Conservation (phyloP, 2,329 filamentous ascomycete genomes). For the Arthrobotrys megalospora region DNA sequence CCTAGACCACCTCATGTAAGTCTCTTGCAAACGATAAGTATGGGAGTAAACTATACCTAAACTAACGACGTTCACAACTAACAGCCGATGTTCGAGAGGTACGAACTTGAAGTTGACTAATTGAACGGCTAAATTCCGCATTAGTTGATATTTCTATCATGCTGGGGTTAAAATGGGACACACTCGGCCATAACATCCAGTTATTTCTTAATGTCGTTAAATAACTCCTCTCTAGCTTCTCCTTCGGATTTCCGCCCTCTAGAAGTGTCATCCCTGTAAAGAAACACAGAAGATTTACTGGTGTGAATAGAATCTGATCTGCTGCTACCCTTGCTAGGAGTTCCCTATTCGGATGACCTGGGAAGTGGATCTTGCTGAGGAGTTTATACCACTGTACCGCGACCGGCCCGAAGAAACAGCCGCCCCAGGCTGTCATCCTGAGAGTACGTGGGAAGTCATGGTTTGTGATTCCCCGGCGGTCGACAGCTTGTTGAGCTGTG, state of each 20-base stretch:
- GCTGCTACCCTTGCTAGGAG: constrained; percentile 82
- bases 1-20: constrained; percentile 66
- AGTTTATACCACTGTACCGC: constrained; percentile 90
- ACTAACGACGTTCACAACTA: constrained; percentile 88
- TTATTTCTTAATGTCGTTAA: constrained; percentile 82
- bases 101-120: constrained; percentile 88
- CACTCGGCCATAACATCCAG: constrained; percentile 85
- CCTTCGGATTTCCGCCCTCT: constrained; percentile 75
- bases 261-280: constrained; percentile 86
- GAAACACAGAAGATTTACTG: constrained; percentile 85
- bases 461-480: constrained; percentile 81
- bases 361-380: constrained; percentile 79
- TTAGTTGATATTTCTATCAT: neutral
- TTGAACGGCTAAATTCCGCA: constrained; percentile 73
- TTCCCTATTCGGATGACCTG: constrained; percentile 76
- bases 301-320: constrained; percentile 88
- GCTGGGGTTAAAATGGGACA: neutral
- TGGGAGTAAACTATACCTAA: constrained; percentile 71
- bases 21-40: neutral
- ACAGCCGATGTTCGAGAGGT: constrained; percentile 83
- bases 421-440: constrained; percentile 85
- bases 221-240: constrained; percentile 82
- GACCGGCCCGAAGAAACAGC: constrained; percentile 86
- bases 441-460: constrained; percentile 82
- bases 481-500: constrained; percentile 90